A percentile compares a stretch with the other conserved stretches of the same genome.
These are phyloP conservation scores for Hypomyces perniciosus DNA, from an alignment of 2,329 filamentous ascomycete species.

Conservation along the genomic window DNA sequence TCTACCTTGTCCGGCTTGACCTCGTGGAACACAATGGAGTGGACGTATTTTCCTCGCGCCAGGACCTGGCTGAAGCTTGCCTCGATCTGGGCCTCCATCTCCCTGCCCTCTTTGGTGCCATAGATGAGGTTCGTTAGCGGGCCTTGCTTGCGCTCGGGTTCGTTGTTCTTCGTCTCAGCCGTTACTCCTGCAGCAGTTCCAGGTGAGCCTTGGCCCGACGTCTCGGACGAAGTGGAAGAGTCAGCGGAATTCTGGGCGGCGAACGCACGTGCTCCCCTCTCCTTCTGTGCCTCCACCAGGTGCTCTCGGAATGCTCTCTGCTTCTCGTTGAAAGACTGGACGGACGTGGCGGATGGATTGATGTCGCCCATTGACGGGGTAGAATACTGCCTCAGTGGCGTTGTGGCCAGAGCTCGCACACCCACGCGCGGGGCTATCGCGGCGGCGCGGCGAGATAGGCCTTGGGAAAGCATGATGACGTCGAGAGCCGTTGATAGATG, in stretches of 20 bases:
- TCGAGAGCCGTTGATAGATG: slow-evolving; percentile 19
- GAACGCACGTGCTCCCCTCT: slow-evolving; percentile 77
- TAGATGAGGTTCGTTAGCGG: slow-evolving; percentile 87
- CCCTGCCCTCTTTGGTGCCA: slow-evolving; percentile 89
- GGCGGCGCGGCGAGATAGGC: slow-evolving; percentile 41
- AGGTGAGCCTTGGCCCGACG: slow-evolving; percentile 34
- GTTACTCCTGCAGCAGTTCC: slow-evolving; percentile 33
- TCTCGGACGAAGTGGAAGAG: slow-evolving; percentile 33
- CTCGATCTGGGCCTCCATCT: slow-evolving; percentile 93
- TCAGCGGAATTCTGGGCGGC: slow-evolving; percentile 36
- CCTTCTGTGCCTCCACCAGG: slow-evolving; percentile 69
- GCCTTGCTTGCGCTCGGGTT: slow-evolving; percentile 60
- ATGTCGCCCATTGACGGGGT: slow-evolving; percentile 84
- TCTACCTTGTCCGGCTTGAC: slow-evolving; percentile 94
- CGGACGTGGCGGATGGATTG: slow-evolving; percentile 56
- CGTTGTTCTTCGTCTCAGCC: slow-evolving; percentile 51
- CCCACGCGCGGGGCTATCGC: slow-evolving; percentile 40
- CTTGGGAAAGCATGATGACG: slow-evolving; percentile 44
- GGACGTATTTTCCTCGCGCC: slow-evolving; percentile 94
- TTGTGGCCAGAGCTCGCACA: slow-evolving; percentile 53
- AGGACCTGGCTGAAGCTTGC: slow-evolving; percentile 92
- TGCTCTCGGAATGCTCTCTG: slow-evolving; percentile 84
- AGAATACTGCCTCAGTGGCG: slow-evolving; percentile 37
- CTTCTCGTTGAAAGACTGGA: slow-evolving; percentile 71
- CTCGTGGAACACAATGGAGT: slow-evolving; percentile 94